phyloP scores from a whole-genome alignment of 176 grass and related monocot species.

The Oryza meyeriana region DNA sequence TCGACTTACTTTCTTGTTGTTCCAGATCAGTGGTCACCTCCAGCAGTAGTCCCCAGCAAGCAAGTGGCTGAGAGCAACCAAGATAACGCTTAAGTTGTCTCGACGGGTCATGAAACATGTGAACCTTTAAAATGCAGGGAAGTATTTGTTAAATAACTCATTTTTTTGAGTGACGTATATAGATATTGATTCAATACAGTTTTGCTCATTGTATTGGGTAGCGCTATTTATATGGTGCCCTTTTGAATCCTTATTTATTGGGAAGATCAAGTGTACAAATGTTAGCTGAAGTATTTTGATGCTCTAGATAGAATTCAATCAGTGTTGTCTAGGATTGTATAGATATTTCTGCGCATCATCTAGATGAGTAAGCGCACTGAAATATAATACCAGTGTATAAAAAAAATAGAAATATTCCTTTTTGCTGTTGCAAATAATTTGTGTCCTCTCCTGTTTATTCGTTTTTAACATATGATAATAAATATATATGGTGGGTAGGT shows the following conservation, averaged over 20 bases:
- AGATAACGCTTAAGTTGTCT: conserved; percentile 35
- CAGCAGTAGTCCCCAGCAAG: conserved; percentile 39
- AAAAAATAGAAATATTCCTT: conserved; percentile 12
- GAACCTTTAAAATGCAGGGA: conserved; percentile 22
- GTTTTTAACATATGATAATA: too few relatives aligned
- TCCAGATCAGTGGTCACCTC: conserved; percentile 85
- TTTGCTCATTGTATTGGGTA: conserved; percentile 30
- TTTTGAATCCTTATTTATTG: conserved; percentile 1
- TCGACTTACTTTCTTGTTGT: conserved; percentile 92
- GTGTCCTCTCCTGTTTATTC: too few relatives aligned
- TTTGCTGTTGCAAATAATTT: not conserved
- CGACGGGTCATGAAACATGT: conserved; percentile 22
- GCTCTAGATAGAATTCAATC: conserved; percentile 33
- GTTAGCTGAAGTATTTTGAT: conserved; percentile 22
- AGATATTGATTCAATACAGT: conserved; percentile 17
- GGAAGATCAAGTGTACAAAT: conserved; percentile 34
- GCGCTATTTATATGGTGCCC: not conserved
- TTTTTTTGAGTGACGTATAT: conserved; percentile 9
- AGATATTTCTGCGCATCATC: not conserved
- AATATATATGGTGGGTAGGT: too few relatives aligned
- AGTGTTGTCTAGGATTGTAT: conserved; percentile 19
- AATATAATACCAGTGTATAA: conserved; percentile 9
- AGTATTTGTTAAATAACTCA: conserved; percentile 1
- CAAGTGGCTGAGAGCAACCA: conserved; percentile 41
- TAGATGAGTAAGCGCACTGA: conserved; percentile 6